A percentile compares a stretch with the other conserved stretches of the same genome.
Conservation (phyloP, 1,139 yeast species). For the Debaryomyces coudertii region DNA sequence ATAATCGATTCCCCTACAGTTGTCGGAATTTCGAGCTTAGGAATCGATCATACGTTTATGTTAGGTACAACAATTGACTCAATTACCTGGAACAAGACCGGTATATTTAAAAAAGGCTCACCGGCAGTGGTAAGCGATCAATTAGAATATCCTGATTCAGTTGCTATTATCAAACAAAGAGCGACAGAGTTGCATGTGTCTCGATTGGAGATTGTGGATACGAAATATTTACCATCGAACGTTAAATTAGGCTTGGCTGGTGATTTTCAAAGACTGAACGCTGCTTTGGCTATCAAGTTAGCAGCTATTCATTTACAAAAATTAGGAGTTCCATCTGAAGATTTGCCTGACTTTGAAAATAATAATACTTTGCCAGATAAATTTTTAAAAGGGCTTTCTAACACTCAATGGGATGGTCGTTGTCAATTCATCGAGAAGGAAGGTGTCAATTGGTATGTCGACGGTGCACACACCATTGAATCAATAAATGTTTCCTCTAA, state of each 20-base stretch:
- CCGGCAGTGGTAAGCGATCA: conserved; percentile 71
- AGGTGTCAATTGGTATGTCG: conserved; percentile 73
- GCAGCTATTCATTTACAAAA: conserved; percentile 62
- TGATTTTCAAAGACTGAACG: conserved; percentile 81
- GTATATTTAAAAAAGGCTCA: conserved; percentile 74
- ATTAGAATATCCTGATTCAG: conserved; percentile 52
- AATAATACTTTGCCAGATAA: conserved; percentile 49
- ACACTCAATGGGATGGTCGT: conserved; percentile 90
- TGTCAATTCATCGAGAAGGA: conserved; percentile 70
- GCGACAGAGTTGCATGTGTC: conserved; percentile 65
- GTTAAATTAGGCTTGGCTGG: conserved; percentile 80
- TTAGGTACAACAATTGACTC: conserved; percentile 86
- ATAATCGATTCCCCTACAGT: conserved; percentile 78
- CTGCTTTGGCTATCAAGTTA: conserved; percentile 82
- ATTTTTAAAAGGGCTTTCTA: conserved; percentile 65
- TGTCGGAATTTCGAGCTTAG: conserved; percentile 84
- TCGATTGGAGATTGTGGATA: conserved; percentile 51
- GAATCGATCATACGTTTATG: conserved; percentile 90
- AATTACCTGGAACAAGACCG: conserved; percentile 96
- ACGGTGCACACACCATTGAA: conserved; percentile 96
- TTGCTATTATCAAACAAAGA: conserved; percentile 57
- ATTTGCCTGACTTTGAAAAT: conserved; percentile 28
- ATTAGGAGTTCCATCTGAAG: conserved; percentile 39
- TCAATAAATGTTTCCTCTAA: conserved; percentile 76
- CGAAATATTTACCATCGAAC: conserved; percentile 30